Evolutionary conservation across 2,329 filamentous ascomycete genomes (phyloP), one percentile per base, ranked within the genome.

Genomic region (Neonectria magnoliae): DNA sequence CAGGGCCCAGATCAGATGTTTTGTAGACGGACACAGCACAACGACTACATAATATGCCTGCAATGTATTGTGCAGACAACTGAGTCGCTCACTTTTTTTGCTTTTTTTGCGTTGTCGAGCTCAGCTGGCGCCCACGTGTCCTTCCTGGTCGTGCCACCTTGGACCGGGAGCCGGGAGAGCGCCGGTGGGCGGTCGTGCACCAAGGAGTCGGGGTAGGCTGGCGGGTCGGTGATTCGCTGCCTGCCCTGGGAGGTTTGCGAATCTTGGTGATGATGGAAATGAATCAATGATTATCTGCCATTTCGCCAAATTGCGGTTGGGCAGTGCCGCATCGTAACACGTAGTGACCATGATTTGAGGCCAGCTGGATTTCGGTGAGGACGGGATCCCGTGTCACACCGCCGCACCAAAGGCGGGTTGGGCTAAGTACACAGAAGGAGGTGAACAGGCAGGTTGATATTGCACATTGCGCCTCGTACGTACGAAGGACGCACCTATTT

Each of bases 41-140:
- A 25, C 25, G 25, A 25, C 25, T 25, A 25, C 16, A 50, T 41
- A 10, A 20, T 38, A 20, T 22, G 36, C 16, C 18, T 57, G 36
- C 36, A 38, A n/a, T 44, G 7, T 41, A 20, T 14, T 18, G 20
- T 25, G 22, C 6, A 25, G 14, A 16, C 41, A 27, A 38, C 16
- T 22, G 10, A 45, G 44, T 38, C 27, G 3, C 41, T 54, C 59
- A 38, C 44, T 38, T 50, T 25, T 53, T 66, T 67, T 67, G 52
- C 59, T 60, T 59, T 53, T 53, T 63, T 54, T 25, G 27, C 31
- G 57, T 29, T 16, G 41, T 59, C 44, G 42, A 44, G 47, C 33
- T 61, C 53, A 66, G 61, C 57, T 47, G 55, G 61, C 53, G 57
- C 59, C 63, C 60, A 63, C 60, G 60, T 64, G 62, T 59, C 52